Conservation (phyloP, 768 basidiomycete species). For the Scleroderma bovista region DNA sequence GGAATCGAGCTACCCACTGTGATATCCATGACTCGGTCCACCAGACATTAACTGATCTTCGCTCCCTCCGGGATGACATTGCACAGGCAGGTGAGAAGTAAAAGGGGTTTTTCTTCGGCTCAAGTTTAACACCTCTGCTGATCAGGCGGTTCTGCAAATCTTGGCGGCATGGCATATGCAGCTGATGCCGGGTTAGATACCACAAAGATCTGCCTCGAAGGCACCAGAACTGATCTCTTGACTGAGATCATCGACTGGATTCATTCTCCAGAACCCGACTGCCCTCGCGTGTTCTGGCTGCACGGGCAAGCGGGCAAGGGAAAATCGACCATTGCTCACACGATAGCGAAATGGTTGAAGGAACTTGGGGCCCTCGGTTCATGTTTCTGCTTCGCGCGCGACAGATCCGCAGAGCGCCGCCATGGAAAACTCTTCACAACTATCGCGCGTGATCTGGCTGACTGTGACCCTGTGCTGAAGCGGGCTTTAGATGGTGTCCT, state of each 20-base stretch:
- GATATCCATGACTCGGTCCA: background rate
- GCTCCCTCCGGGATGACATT: background rate
- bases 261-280: background rate
- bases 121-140: background rate
- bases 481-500: background rate
- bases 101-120: background rate
- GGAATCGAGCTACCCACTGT: background rate
- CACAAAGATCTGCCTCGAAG: conserved; percentile 7
- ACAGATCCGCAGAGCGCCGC: conserved; percentile 9
- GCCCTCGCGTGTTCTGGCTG: conserved; percentile 8
- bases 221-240: conserved; percentile 10
- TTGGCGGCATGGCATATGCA: background rate
- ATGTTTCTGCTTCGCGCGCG: conserved; percentile 3
- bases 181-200: background rate
- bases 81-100: background rate
- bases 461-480: conserved; percentile 3
- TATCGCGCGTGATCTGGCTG: conserved; percentile 9
- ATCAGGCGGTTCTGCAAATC: background rate
- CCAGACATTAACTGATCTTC: background rate
- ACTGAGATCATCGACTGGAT: conserved; percentile 14
- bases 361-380: conserved; percentile 3
- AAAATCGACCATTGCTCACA: conserved; percentile 16
- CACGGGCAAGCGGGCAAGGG: conserved; percentile 11
- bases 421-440: conserved; percentile 9
- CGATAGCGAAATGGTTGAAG: conserved; percentile 6